Evolutionary conservation across 1,139 yeast genomes (phyloP), one percentile per base, ranked within the genome.

Genomic region (Geotrichum cucujoidarum): DNA sequence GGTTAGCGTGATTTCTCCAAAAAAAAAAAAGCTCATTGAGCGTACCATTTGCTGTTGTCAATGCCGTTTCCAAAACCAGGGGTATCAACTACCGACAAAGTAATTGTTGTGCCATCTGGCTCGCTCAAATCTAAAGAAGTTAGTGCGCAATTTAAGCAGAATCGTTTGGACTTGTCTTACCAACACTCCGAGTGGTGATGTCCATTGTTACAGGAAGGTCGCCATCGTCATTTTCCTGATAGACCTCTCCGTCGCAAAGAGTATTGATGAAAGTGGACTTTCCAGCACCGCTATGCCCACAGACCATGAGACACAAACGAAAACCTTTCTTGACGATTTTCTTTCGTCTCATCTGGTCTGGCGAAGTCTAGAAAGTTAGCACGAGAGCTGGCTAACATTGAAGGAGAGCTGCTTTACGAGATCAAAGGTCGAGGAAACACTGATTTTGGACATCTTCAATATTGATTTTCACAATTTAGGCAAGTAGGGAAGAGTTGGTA

Each of bases 271-370:
- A 86, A 0, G 94, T 79, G 2, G 94, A 77, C 62, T 88, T 82
- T 3, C 95, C 95, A 0, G 81, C 73, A 2, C 95, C 95, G 5
- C 81, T 70, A 6, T 75, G 71, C 7, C 95, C 95, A 25, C 81
- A 80, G 20, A 86, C 77, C 81, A 87, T 76, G 52, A 87, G 63
- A 37, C 87, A 80, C 65, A 88, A 88, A 58, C 86, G 83, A 59
- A 87, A 77, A 36, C 92, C 95, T 61, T 88, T 83, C 62, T 83
- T 84, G 59, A 83, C 81, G 61, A 86, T 92, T 63, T 84, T 85
- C 63, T 78, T 78, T 60, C 81, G 77, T 58, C 82, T 67, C 70
- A 69, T 65, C 37, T 56, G 52, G 34, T 49, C 52, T 8, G 52
- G 52, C 8, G 52, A 49, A 11, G 48, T 43, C 52, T 49, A 46